A percentile compares a stretch with the other conserved stretches of the same genome.
These are phyloP conservation scores for Corynascus novoguineensis DNA, from an alignment of 495 filamentous ascomycete species.

Conservation along the genomic window DNA sequence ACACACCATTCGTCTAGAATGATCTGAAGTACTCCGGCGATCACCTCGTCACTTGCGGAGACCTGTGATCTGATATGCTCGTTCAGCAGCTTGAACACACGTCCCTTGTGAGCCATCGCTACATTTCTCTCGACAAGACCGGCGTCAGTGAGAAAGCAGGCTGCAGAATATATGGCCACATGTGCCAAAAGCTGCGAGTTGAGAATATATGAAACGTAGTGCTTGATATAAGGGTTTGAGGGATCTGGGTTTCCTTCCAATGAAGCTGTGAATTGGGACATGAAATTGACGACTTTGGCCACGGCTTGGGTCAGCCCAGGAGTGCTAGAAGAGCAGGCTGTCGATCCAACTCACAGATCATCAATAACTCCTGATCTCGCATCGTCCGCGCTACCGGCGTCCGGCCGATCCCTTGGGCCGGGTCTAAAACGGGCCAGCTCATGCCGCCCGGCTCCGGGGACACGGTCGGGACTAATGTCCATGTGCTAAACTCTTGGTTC, in stretches of 20 bases:
- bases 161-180: slow-evolving; percentile 35
- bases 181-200: slow-evolving; percentile 31
- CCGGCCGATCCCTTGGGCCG: slow-evolving; percentile 11
- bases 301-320: background rate
- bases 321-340: background rate
- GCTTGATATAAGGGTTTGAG: slow-evolving; percentile 32
- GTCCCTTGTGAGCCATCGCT: slow-evolving; percentile 34
- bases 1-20: slow-evolving; percentile 35
- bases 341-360: slow-evolving; percentile 27
- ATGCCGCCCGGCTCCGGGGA: background rate
- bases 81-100: slow-evolving; percentile 33
- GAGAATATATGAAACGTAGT: slow-evolving; percentile 33
- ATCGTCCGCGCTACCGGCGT: slow-evolving; percentile 19
- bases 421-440: slow-evolving; percentile 13
- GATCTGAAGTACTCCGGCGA: slow-evolving; percentile 35
- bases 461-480: slow-evolving; percentile 8
- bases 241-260: slow-evolving; percentile 36
- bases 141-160: slow-evolving; percentile 36
- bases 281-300: slow-evolving; percentile 53
- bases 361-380: slow-evolving; percentile 27
- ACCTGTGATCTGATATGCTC: slow-evolving; percentile 30
- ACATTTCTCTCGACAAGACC: slow-evolving; percentile 32
- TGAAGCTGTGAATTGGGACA: slow-evolving; percentile 43
- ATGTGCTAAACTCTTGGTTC: background rate
- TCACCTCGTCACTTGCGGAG: slow-evolving; percentile 33